Conservation (phyloP, 2,329 filamentous ascomycete genomes). For the Aspergillus sp. region DNA sequence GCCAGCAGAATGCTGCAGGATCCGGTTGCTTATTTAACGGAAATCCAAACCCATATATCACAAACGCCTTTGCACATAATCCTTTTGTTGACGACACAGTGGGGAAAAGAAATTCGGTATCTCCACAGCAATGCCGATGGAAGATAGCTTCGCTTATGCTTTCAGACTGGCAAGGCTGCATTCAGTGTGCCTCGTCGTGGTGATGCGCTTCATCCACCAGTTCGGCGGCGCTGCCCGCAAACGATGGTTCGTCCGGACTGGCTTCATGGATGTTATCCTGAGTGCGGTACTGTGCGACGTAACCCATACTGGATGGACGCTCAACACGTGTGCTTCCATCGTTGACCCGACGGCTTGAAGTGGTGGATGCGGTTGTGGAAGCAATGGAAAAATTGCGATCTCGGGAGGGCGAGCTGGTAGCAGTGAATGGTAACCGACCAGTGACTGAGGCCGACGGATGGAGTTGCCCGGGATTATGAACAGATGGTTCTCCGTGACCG, state of each 20-base stretch:
- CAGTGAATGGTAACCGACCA: constrained; percentile 47
- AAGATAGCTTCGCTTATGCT: no score
- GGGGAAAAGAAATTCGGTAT: constrained; percentile 4
- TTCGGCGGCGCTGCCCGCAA: constrained; percentile 48
- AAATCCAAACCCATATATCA: constrained; percentile 16
- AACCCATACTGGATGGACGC: constrained; percentile 53
- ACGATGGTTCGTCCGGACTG: constrained; percentile 39
- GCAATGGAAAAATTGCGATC: constrained; percentile 40
- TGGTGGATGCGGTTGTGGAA: constrained; percentile 40
- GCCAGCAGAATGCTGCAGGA: constrained; percentile 4
- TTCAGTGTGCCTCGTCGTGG: constrained; percentile 16
- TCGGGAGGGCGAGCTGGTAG: constrained; percentile 38
- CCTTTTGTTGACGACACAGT: constrained; percentile 12
- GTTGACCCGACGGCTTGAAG: constrained; percentile 37
- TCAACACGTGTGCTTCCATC: constrained; percentile 30
- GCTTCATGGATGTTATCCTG: constrained; percentile 51
- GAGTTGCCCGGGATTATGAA: constrained; percentile 22
- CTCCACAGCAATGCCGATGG: neutral
- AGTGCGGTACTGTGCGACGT: constrained; percentile 52
- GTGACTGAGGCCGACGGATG: constrained; percentile 32
- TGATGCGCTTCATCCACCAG: constrained; percentile 41
- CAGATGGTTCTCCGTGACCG: constrained; percentile 16
- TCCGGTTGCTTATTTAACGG: constrained; percentile 12
- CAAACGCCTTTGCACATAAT: constrained; percentile 17
- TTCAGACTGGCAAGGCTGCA: neutral